Evolutionary conservation across 441 rosid species (phyloP).

Genomic region (Omphalea diandra): DNA sequence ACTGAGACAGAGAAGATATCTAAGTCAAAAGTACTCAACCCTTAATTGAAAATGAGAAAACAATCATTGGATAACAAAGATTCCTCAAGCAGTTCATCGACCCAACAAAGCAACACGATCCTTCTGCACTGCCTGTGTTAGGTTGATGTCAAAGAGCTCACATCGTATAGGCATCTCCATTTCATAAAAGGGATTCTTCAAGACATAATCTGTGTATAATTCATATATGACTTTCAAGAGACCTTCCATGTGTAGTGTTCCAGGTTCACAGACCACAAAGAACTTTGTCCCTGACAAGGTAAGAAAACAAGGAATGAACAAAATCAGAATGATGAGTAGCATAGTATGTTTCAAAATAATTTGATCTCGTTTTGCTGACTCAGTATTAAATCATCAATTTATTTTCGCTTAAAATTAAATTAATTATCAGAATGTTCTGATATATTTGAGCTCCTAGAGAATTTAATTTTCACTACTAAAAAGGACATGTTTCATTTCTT

Average conservation of each 20-base stretch:
- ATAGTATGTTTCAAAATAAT: not conserved
- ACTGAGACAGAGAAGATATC: not conserved
- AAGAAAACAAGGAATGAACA: not conserved
- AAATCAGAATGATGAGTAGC: not conserved
- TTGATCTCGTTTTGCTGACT: not conserved
- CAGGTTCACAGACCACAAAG: slow-evolving; percentile 90
- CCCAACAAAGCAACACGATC: slow-evolving; percentile 69
- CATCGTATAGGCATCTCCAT: slow-evolving; percentile 98
- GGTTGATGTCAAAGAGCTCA: slow-evolving; percentile 86
- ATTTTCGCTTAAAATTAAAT: not conserved
- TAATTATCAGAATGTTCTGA: not conserved
- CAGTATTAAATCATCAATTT: not conserved
- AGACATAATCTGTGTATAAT: slow-evolving; percentile 80
- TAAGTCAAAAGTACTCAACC: not conserved
- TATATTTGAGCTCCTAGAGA: not conserved
- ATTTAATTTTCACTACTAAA: not conserved
- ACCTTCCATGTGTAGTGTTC: slow-evolving; percentile 74
- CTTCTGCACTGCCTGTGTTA: slow-evolving; percentile 72
- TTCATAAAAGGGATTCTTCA: slow-evolving; percentile 96
- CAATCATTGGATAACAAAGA: not conserved
- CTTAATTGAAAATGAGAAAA: not conserved
- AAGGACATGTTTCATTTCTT: not conserved
- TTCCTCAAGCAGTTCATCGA: slow-evolving; percentile 32
- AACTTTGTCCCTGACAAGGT: slow-evolving; percentile 70
- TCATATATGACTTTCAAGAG: slow-evolving; percentile 78